A percentile compares a stretch with the other conserved stretches of the same genome.
Evolutionary conservation across 257 asterid genomes (phyloP).

Genomic region (Solanum etuberosum): DNA sequence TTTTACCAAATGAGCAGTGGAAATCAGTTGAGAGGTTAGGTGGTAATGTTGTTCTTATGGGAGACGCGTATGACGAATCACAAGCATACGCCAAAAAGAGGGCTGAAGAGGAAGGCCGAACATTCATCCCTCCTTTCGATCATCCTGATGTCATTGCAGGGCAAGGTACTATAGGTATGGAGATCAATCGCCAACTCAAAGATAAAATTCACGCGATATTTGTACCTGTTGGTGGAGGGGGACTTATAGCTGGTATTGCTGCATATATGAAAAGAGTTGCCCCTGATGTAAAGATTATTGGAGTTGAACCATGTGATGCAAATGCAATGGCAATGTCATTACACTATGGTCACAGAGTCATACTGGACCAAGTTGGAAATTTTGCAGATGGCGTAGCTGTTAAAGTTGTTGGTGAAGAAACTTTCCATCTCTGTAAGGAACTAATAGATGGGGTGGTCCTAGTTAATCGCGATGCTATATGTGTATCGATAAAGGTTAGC

Average conservation of each 20-base stretch:
- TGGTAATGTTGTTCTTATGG: conserved; percentile 74
- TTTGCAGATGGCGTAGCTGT: conserved; percentile 98
- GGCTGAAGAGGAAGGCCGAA: conserved; percentile 55
- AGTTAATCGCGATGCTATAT: conserved; percentile 81
- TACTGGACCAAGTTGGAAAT: conserved; percentile 83
- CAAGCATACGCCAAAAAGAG: conserved; percentile 68
- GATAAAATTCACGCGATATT: conserved; percentile 68
- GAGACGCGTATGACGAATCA: conserved; percentile 83
- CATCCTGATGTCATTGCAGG: conserved; percentile 79
- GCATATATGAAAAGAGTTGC: conserved; percentile 77
- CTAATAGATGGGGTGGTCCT: conserved; percentile 79
- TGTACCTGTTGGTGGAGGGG: conserved; percentile 98
- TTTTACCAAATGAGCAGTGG: conserved; percentile 28
- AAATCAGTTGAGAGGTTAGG: conserved; percentile 71
- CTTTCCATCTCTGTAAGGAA: conserved; percentile 65
- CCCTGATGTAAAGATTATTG: conserved; percentile 72
- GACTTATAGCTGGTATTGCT: conserved; percentile 93
- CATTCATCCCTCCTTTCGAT: conserved; percentile 90
- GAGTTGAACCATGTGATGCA: conserved; percentile 95
- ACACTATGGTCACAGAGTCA: conserved; percentile 61
- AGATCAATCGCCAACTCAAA: conserved; percentile 61
- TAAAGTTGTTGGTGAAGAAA: conserved; percentile 87
- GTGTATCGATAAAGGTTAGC: conserved; percentile 90
- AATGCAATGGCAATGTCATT: conserved; percentile 90
- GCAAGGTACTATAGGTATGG: conserved; percentile 96